Percentiles rank a stretch among this genome's conserved stretches.
Conservation (phyloP, 345 rosid genomes). For the Pugionium dolabratum region DNA sequence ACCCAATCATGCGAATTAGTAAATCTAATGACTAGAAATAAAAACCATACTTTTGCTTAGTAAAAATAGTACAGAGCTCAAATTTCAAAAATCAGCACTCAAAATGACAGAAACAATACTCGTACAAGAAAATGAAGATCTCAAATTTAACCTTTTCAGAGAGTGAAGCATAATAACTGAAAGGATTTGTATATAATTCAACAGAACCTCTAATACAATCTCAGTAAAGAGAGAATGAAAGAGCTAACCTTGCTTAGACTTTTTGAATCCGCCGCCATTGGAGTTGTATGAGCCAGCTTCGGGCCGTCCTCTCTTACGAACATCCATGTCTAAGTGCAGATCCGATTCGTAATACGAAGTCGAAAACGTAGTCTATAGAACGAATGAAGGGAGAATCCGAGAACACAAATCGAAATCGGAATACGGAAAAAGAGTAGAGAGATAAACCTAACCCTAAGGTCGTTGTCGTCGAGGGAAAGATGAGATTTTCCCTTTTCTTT, state of each 20-base stretch:
- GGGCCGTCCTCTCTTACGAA: slow-evolving; percentile 69
- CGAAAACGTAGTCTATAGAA: slow-evolving; percentile 8
- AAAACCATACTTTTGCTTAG: neutral
- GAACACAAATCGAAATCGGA: slow-evolving; percentile 30
- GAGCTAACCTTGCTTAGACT: slow-evolving; percentile 57
- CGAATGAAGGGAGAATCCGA: slow-evolving; percentile 28
- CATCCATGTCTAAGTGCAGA: slow-evolving; percentile 52
- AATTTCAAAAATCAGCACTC: neutral
- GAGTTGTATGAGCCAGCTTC: slow-evolving; percentile 52
- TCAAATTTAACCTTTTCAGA: slow-evolving; percentile 12
- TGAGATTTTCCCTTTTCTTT: slow-evolving; percentile 12
- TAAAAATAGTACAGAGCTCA: neutral
- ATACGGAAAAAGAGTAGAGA: slow-evolving; percentile 7
- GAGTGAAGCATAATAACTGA: slow-evolving; percentile 1
- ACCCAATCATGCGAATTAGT: slow-evolving; percentile 7
- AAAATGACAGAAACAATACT: slow-evolving; percentile 6
- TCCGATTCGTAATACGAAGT: slow-evolving; percentile 19
- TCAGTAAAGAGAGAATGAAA: slow-evolving; percentile 2
- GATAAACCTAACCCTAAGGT: slow-evolving; percentile 40
- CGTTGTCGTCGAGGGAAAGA: slow-evolving; percentile 33
- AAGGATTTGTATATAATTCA: neutral
- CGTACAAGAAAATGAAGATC: slow-evolving; percentile 16
- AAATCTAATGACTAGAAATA: neutral
- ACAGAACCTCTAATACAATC: neutral
- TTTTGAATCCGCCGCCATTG: slow-evolving; percentile 74